Percentiles rank a stretch among this genome's conserved stretches.
Conservation (phyloP, 2,329 filamentous ascomycete genomes). For the Phaeophleospora eucalypticola region DNA sequence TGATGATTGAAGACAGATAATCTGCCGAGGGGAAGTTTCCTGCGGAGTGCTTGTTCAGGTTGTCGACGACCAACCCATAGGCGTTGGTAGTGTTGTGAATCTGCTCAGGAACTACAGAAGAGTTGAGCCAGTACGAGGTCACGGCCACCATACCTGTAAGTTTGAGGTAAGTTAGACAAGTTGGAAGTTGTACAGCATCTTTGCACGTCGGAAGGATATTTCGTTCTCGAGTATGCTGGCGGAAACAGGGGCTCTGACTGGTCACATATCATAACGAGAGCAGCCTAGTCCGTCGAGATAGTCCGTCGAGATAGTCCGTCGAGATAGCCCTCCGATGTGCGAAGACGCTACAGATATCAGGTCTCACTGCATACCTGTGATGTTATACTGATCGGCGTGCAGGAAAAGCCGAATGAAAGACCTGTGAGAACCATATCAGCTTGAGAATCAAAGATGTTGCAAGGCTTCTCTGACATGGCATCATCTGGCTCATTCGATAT, state of each 20-base stretch:
- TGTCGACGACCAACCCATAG: slow-evolving; percentile 34
- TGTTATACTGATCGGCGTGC: slow-evolving; percentile 25
- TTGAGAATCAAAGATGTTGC: no score
- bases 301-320: no score
- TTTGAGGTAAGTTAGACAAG: background rate
- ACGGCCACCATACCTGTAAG: slow-evolving; percentile 12
- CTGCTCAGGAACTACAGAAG: slow-evolving; percentile 22
- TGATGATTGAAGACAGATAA: slow-evolving; percentile 22
- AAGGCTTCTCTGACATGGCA: no score
- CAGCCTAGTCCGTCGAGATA: no score
- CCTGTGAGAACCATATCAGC: no score
- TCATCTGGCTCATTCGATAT: slow-evolving; percentile 31
- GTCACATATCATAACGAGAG: no score
- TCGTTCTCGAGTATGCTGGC: no score
- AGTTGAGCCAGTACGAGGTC: slow-evolving; percentile 26
- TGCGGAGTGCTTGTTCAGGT: slow-evolving; percentile 40
- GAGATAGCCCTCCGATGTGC: no score
- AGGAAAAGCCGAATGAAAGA: slow-evolving; percentile 25
- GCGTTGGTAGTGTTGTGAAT: slow-evolving; percentile 28
- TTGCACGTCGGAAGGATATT: no score
- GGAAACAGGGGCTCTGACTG: no score
- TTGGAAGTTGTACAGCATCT: no score
- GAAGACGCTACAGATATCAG: no score
- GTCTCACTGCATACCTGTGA: slow-evolving; percentile 17
- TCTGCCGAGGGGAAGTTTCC: slow-evolving; percentile 24